Conservation (phyloP, 2,329 filamentous ascomycete genomes). For the Pezicula rhizophila region DNA sequence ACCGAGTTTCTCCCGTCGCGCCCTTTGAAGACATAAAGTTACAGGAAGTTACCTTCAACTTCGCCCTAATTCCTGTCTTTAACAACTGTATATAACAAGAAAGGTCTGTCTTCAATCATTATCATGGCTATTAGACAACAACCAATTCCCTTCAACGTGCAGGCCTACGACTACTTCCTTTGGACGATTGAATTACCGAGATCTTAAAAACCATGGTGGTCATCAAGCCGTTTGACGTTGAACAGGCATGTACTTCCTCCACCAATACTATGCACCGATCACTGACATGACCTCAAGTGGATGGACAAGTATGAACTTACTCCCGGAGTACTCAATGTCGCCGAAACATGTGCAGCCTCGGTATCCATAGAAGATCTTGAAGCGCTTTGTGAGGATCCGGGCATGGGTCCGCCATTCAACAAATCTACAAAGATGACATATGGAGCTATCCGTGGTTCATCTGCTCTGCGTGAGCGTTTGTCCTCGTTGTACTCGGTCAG, state of each 20-base stretch:
- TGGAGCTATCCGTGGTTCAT: constrained; percentile 64
- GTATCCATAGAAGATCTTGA: constrained; percentile 65
- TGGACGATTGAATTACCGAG: constrained; percentile 9
- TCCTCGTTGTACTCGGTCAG: constrained; percentile 59
- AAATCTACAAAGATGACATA: constrained; percentile 61
- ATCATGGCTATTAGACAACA: background rate
- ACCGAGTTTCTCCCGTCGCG: background rate
- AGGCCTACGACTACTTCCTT: constrained; percentile 26
- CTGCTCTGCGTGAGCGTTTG: constrained; percentile 56
- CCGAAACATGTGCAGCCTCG: constrained; percentile 73
- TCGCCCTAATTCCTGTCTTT: background rate
- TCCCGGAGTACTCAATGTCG: constrained; percentile 59
- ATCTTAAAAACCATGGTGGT: constrained; percentile 41
- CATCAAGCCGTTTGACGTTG: constrained; percentile 62
- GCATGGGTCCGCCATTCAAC: constrained; percentile 35
- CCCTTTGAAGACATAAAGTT: background rate
- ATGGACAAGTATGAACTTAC: constrained; percentile 56
- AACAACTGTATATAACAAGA: background rate
- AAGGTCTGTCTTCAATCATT: background rate
- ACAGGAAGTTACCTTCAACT: too few relatives aligned
- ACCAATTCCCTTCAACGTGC: constrained; percentile 1
- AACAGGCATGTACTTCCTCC: constrained; percentile 44
- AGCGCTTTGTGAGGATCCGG: constrained; percentile 49
- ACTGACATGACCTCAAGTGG: constrained; percentile 38
- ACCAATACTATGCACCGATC: background rate